Percentiles rank a stretch among this genome's conserved stretches.
These are phyloP conservation scores for Heliophila coronopifolia DNA, from an alignment of 441 rosid genomes.

Conservation along the genomic window DNA sequence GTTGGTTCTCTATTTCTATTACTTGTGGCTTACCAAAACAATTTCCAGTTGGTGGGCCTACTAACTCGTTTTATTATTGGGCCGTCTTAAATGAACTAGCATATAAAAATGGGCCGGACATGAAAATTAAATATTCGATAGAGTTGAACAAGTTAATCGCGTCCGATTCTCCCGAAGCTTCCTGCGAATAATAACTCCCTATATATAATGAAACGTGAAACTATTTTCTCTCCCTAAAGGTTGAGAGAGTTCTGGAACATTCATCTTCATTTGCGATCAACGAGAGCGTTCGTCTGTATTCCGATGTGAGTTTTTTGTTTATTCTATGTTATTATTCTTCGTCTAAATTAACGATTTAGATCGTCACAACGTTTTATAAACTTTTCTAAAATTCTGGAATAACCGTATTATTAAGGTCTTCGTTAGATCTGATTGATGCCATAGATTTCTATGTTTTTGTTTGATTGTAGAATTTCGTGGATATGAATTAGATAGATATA, in stretches of 20 bases:
- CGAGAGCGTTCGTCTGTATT: background rate
- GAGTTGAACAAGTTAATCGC: conserved; percentile 20
- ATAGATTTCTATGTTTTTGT: background rate
- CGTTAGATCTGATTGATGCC: conserved; percentile 5
- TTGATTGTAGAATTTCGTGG: background rate
- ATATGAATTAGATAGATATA: background rate
- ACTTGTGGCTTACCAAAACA: no score
- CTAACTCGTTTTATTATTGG: background rate
- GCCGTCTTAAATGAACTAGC: background rate
- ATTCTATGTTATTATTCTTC: background rate
- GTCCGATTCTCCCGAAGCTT: conserved; percentile 62
- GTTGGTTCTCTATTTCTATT: no score
- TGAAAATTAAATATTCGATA: conserved; percentile 11
- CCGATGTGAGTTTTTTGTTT: conserved; percentile 5
- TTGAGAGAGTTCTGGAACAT: conserved; percentile 7
- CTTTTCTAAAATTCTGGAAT: background rate
- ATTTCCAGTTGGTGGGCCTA: no score
- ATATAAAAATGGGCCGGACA: conserved; percentile 13
- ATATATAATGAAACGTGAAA: background rate
- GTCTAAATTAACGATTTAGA: background rate
- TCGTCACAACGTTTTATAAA: background rate
- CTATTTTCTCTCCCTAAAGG: background rate
- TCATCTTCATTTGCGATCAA: background rate
- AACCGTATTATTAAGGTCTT: background rate
- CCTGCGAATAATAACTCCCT: conserved; percentile 12